Evolutionary conservation across 768 basidiomycete species (phyloP), one percentile per base, ranked within the genome.

Genomic region (Lactarius evosmus): DNA sequence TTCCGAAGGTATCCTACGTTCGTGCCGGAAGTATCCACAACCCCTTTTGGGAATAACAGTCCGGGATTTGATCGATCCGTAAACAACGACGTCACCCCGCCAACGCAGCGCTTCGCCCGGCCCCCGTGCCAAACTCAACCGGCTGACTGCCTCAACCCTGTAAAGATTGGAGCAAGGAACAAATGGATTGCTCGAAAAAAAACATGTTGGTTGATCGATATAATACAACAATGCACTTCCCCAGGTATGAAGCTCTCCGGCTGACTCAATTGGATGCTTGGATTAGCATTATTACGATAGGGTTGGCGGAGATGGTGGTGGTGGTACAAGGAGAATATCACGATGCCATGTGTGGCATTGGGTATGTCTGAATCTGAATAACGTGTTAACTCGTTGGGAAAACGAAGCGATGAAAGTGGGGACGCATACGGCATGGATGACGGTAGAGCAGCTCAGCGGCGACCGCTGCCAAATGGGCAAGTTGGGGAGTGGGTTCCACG

Each of bases 401-500:
- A 33, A 34, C 17, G 17, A 16, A n/a, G 27, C 11, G 25, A 61
- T 14, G 25, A 19, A 52, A 36, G 16, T 11, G 3, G 58, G 3
- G 22, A 41, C 29, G 29, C 65, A 52, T 41, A 61, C 60, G 25
- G 55, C 38, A 66, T 30, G 7, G 7, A 40, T 17, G 7, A 22
- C 16, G 30, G n/a, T 27, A 51, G 64, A 61, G 51, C 46, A 62
- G 70, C 69, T 76, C 59, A 77, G 75, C 70, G 75, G 62, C 32
- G 53, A 68, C 77, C 61, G 27, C 56, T 58, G 27, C 40, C 79
- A 83, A 85, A 86, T 33, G 85, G 85, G 76, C 85, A 87, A 71
- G 75, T 77, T 52, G 82, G 80, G 16, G 81, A 70, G 65, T 79
- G 78, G 8, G 75, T 66, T 44, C 85, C 85, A 69, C 87, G 84